These are phyloP conservation scores for Fragosphaeria purpurea DNA, from an alignment of 2,329 filamentous ascomycete genomes.

Conservation along the genomic window DNA sequence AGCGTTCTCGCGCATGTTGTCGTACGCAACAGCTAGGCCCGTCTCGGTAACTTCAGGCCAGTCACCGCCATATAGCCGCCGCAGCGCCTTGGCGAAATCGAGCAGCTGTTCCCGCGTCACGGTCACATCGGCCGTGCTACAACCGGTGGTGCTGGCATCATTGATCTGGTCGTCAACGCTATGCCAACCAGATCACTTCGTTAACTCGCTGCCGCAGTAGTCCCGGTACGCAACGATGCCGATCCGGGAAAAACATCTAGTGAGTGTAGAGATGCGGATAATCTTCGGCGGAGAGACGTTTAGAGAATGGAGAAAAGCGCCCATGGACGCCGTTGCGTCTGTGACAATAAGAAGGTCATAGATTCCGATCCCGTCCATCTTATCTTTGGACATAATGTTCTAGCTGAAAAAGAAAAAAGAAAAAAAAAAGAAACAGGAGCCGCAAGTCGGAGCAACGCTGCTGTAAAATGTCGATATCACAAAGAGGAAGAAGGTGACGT, in stretches of 20 bases:
- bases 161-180: slow-evolving; percentile 8
- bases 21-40: slow-evolving; percentile 34
- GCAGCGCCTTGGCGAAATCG: slow-evolving; percentile 24
- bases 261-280: slow-evolving; percentile 37
- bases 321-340: slow-evolving; percentile 38
- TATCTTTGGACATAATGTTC: no score
- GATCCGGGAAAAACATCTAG: slow-evolving; percentile 38
- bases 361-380: background rate
- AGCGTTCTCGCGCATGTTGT: slow-evolving; percentile 35
- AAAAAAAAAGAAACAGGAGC: no score
- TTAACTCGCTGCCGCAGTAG: slow-evolving; percentile 26
- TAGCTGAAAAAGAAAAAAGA: no score
- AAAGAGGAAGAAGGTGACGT: no score
- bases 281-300: slow-evolving; percentile 38
- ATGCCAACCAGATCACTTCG: slow-evolving; percentile 42
- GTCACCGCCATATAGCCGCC: slow-evolving; percentile 27
- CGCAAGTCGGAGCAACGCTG: no score
- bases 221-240: slow-evolving; percentile 42
- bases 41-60: slow-evolving; percentile 40
- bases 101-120: slow-evolving; percentile 26
- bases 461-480: no score
- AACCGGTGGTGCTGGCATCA: background rate
- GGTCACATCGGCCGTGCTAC: slow-evolving; percentile 5
- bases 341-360: slow-evolving; percentile 37
- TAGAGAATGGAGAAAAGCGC: slow-evolving; percentile 30